Base-by-base conservation (phyloP, 345 rosid genomes). In the Turritis glabra region DNA sequence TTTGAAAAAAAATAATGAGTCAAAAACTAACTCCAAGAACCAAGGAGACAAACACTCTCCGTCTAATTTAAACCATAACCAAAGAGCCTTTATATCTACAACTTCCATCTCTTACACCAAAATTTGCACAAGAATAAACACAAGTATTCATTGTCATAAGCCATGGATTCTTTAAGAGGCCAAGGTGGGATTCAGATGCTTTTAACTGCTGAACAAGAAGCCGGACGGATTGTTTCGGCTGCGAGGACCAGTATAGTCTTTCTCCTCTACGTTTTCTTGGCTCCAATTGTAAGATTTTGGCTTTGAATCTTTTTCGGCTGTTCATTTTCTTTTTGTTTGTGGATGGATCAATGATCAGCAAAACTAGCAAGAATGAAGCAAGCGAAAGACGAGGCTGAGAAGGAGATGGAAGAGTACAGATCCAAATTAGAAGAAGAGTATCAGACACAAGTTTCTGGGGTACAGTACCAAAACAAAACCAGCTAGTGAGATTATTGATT, bases 181-280 rank as follows among this genome's bases (percentile, higher is more conserved):
- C 79, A 74, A 55, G 79, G 79, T 67, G 82, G 82, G 6, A 79
- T 79, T 69, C 82, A 79, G 8, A 74, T 74, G 82, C 79, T 79
- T 27, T 41, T 79, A 47, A 79, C 76, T n/a, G 82, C 79, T 62
- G 82, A 79, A 57, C 82, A 79, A 74, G 82, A 79, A 62, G 82
- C 82, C 1, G 76, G 78, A 2, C 50, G 78, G 37, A 74, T 79
- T 5, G 79, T 79, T 40, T 61, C 71, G 0, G 78, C 72, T 48
- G 82, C 82, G 32, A 74, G 82, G 25, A 46, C 75, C 21, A 71
- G 82, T 79, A 63, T 55, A 27, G 25, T 59, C 27, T 23, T 27
- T 63, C 41, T 47, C 46, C 17, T 37, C 35, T 21, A 73, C 29
- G 4, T 7, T n/a, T 64, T 67, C n/a, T 53, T 66, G 51, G 47